Evolutionary conservation across 2,329 filamentous ascomycete species (phyloP).

Genomic region (Cladosporium sp.): DNA sequence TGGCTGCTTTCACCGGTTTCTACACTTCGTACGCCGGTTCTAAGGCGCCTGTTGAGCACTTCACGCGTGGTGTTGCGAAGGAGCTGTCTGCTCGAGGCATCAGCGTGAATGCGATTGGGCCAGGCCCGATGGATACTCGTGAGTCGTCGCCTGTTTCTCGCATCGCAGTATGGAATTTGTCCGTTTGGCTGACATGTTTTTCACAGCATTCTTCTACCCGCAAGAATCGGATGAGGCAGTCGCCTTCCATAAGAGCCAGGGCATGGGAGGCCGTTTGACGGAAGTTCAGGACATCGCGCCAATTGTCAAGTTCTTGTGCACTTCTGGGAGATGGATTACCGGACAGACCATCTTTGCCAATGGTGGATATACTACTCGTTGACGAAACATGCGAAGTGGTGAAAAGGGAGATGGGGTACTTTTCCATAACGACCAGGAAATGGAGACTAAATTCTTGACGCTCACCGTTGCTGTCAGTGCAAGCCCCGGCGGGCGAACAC

Average conservation of each 20-base stretch:
- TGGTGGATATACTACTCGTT: not conserved
- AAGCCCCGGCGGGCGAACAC: too few relatives aligned
- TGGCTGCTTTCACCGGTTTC: slow-evolving; percentile 15
- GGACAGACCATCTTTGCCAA: slow-evolving; percentile 4
- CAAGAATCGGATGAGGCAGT: slow-evolving; percentile 15
- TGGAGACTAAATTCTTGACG: too few relatives aligned
- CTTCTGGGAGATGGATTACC: slow-evolving; percentile 14
- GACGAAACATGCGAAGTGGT: too few relatives aligned
- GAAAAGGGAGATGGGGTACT: too few relatives aligned
- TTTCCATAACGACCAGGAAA: too few relatives aligned
- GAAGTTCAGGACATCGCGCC: slow-evolving; percentile 15
- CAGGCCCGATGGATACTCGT: slow-evolving; percentile 16
- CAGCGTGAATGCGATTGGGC: slow-evolving; percentile 16
- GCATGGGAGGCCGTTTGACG: slow-evolving; percentile 13
- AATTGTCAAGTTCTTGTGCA: slow-evolving; percentile 15
- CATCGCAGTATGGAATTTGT: not conserved
- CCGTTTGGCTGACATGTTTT: slow-evolving; percentile 1
- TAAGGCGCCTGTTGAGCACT: slow-evolving; percentile 18
- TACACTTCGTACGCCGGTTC: slow-evolving; percentile 15
- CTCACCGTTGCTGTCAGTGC: too few relatives aligned
- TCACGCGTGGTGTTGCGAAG: slow-evolving; percentile 15
- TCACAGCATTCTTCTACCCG: slow-evolving; percentile 14
- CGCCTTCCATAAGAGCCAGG: slow-evolving; percentile 15
- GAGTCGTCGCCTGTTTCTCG: not conserved
- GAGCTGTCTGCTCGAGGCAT: slow-evolving; percentile 11